Evolutionary conservation across 2,329 filamentous ascomycete species (phyloP).

Genomic region (Phaeosphaeria sp.): DNA sequence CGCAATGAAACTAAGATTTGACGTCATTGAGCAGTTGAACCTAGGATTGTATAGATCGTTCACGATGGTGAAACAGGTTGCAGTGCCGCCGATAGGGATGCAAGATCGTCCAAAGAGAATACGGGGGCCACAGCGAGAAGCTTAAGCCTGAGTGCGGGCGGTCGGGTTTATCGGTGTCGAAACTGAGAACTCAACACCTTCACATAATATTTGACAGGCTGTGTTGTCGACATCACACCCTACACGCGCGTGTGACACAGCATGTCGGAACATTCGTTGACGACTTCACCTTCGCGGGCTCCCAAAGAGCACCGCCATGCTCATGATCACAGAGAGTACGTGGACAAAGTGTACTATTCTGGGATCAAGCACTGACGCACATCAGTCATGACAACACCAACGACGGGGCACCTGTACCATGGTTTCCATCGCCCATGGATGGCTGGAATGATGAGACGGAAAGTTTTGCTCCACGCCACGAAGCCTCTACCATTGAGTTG

Average conservation of each 20-base stretch:
- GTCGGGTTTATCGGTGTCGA: not conserved
- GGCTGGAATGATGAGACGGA: slow-evolving; percentile 12
- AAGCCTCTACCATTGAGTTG: slow-evolving; percentile 28
- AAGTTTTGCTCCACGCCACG: slow-evolving; percentile 24
- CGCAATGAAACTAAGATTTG: not conserved
- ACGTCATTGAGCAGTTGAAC: not conserved
- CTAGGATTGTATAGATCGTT: not conserved
- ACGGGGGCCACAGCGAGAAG: not conserved
- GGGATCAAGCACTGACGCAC: not conserved
- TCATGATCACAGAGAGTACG: not conserved
- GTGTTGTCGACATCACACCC: not conserved
- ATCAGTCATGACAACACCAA: not conserved
- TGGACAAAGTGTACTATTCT: not conserved
- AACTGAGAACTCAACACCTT: not conserved
- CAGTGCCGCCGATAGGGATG: not conserved
- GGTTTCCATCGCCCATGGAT: slow-evolving; percentile 9
- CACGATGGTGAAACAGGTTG: not conserved
- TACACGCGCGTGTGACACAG: not conserved
- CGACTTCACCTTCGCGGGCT: not conserved
- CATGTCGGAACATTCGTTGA: not conserved
- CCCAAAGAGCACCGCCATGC: not conserved
- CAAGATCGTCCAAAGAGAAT: not conserved
- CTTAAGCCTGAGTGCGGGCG: not conserved
- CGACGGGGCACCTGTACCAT: not conserved
- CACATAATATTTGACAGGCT: not conserved